A percentile compares a stretch with the other conserved stretches of the same genome.
Conservation (phyloP, 2,329 filamentous ascomycete genomes). For the Talaromyces pinophilus region DNA sequence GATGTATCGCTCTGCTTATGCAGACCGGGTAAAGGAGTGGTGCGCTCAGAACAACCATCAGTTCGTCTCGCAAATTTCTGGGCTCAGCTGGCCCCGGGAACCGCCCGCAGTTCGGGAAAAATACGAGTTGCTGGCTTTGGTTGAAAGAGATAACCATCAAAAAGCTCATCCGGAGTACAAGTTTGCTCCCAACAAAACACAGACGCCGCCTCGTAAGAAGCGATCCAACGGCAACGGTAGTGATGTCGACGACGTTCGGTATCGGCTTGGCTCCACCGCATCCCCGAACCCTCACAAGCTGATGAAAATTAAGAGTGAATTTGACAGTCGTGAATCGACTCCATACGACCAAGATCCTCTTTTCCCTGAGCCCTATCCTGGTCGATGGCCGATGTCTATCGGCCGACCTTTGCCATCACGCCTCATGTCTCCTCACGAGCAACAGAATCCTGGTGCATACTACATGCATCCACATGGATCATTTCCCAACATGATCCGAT, state of each 20-base stretch:
- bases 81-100: conserved; percentile 82
- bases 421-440: not conserved
- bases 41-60: conserved; percentile 90
- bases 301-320: conserved; percentile 31
- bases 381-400: conserved; percentile 40
- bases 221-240: conserved; percentile 40
- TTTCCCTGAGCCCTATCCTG: conserved; percentile 39
- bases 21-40: conserved; percentile 79
- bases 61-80: conserved; percentile 83
- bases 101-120: conserved; percentile 68
- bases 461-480: conserved; percentile 40
- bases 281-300: conserved; percentile 24
- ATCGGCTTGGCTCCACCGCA: conserved; percentile 22
- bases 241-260: conserved; percentile 40
- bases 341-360: conserved; percentile 35
- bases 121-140: conserved; percentile 75
- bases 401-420: conserved; percentile 45
- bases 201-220: conserved; percentile 53
- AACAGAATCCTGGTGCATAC: conserved; percentile 12
- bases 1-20: conserved; percentile 91
- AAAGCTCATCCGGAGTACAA: conserved; percentile 89
- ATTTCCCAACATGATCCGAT: conserved; percentile 34
- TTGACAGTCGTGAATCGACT: conserved; percentile 38
- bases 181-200: conserved; percentile 79
- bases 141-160: conserved; percentile 82